Evolutionary conservation across 1,284 basidiomycete genomes (phyloP), one percentile per base, ranked within the genome.

Genomic region (Boletus holoroseus): DNA sequence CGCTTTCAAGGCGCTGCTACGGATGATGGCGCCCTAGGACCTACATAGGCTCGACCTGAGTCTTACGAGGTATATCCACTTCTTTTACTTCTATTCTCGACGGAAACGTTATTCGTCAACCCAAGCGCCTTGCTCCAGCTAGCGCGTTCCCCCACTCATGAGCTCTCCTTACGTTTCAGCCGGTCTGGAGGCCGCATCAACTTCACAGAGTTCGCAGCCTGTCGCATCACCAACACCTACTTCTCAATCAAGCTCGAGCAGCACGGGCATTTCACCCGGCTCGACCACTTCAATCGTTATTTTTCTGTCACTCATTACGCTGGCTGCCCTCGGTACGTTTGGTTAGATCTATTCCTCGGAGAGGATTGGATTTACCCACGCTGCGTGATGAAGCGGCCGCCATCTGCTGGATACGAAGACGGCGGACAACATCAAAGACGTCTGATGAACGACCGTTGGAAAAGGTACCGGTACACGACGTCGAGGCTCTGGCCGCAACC

Each of bases 301-400:
- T 16, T 54, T 55, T 47, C 45, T 66, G 22, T 52, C 53, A 7
- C 8, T 64, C 40, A 39, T 64, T 41, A 50, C 40, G 3, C 7
- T 66, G 53, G 46, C 34, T 35, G 18, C 34, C 16, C 15, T 67
- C 15, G 55, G 63, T 68, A 52, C 5, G 63, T 62, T 38, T 12
- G 5, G 1, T 36, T 9, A 11, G 16, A 15, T 38, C 27, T 12
- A 39, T 6, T 36, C 15, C 40, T 18, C 18, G 15, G 26, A 12
- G 6, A 3, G 9, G 3, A 41, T 28, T 15, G 6, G 26, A 18
- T 46, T 49, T 39, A 50, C 30, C n/a, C 44, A 57, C 26, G 15
- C 7, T 43, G 2, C 16, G 28, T 16, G 12, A 32, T 26, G 28
- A 44, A 67, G 63, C 18, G 30, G 28, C 44, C 4, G 43, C 7